Conservation (phyloP, 768 basidiomycete species). For the Mycena maculata region DNA sequence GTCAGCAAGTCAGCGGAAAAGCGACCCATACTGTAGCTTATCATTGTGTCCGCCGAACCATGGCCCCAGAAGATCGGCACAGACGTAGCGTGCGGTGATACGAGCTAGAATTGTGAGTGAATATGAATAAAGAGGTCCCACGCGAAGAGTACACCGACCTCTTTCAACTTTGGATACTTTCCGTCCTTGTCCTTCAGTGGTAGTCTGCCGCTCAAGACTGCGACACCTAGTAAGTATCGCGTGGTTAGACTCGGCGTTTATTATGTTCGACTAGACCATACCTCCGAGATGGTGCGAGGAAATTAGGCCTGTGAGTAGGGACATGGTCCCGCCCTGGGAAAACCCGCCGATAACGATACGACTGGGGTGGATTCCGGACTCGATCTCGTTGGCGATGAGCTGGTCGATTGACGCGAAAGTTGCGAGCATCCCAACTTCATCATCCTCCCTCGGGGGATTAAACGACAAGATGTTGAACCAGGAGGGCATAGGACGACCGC, state of each 20-base stretch:
- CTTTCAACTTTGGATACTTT: constrained; percentile 17
- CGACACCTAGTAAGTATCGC: no score
- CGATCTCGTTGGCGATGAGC: constrained; percentile 56
- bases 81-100: constrained; percentile 27
- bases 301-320: constrained; percentile 54
- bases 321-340: constrained; percentile 59
- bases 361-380: constrained; percentile 51
- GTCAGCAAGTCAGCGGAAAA: constrained; percentile 30
- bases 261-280: no score
- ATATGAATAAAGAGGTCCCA: neutral
- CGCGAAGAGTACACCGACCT: constrained; percentile 20
- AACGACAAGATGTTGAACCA: constrained; percentile 26
- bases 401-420: constrained; percentile 50
- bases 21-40: constrained; percentile 25
- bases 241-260: no score
- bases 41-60: constrained; percentile 35
- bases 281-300: constrained; percentile 51
- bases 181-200: constrained; percentile 54
- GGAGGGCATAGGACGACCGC: constrained; percentile 17
- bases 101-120: constrained; percentile 6
- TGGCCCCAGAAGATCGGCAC: constrained; percentile 40
- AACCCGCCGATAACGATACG: constrained; percentile 63
- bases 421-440: constrained; percentile 54
- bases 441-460: constrained; percentile 30
- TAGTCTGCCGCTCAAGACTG: constrained; percentile 56